Evolutionary conservation across 108 stramenopile species (phyloP), one percentile per base, ranked within the genome.

Genomic region (Cyclotella baltica): DNA sequence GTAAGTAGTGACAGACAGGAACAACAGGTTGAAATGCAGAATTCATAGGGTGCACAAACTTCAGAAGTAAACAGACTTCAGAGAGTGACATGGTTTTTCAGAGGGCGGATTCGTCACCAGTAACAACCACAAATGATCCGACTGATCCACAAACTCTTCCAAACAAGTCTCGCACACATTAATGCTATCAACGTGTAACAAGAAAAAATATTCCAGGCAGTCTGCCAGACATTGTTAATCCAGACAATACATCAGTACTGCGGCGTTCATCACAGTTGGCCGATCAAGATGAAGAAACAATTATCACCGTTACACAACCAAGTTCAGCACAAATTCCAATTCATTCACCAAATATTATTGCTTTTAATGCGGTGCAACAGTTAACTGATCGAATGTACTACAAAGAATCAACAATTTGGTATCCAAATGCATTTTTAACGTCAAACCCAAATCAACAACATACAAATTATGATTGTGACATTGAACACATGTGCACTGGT

Each of bases 41-140:
- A n/a, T 9, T 59, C 58, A 27, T 23, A 59, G 58, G 58, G 58
- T 59, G 58, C 4, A 59, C 28, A 19, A 16, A 20, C 5, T 55
- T n/a, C 53, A 55, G 53, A 55, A 19, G 59, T 55, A 19, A 55
- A 6, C 8, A n/a, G n/a, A n/a, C n/a, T 23, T 55, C 19, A 55
- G 19, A n/a, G n/a, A n/a, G n/a, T n/a, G 53, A 55, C 5, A 10
- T 19, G 19, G 23, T 55, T 8, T 59, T 30, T 59, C 62, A 36
- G 62, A 64, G 62, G 62, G 62, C 38, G 62, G 19, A 40, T 4
- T 13, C 13, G 30, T 15, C 59, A 43, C 40, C n/a, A n/a, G n/a
- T n/a, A n/a, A n/a, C n/a, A n/a, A n/a, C 13, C 40, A 10, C 40
- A 6, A 53, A 53, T 5, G 19, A 23, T 22, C 18, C 18, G 19